Conservation (phyloP, 176 grass and related monocot species). For the Stipa capillata region DNA sequence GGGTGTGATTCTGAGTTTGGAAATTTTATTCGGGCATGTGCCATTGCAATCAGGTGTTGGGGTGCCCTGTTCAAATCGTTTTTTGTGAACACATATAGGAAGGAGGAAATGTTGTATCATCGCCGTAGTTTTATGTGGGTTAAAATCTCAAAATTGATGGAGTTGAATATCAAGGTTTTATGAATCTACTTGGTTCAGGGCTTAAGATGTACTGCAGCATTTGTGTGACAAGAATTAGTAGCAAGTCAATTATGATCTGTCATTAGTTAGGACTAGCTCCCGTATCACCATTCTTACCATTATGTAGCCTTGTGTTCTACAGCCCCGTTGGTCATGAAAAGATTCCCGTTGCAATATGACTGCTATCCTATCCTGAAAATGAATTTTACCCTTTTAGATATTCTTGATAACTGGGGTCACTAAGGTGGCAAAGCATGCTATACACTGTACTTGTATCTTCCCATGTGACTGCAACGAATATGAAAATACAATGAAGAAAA, state of each 20-base stretch:
- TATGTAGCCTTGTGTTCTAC: neutral
- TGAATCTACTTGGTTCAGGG: neutral
- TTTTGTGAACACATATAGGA: neutral
- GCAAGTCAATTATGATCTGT: neutral
- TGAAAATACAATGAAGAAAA: conserved; percentile 9
- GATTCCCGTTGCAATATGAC: neutral
- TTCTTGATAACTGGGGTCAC: neutral
- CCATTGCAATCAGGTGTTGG: neutral
- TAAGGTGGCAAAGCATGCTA: neutral
- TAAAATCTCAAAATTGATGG: neutral
- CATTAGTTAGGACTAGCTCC: neutral
- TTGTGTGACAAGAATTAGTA: neutral
- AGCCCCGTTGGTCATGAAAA: neutral
- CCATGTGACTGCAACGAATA: neutral
- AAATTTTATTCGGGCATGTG: neutral
- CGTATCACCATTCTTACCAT: neutral
- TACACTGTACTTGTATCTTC: neutral
- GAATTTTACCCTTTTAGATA: neutral
- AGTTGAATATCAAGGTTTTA: neutral
- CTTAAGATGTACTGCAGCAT: neutral
- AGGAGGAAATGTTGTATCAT: neutral
- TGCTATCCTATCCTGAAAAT: neutral
- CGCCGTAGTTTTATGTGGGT: neutral
- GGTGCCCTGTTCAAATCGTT: neutral
- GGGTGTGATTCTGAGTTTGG: neutral